Evolutionary conservation across 176 grass and related monocot genomes (phyloP).

Genomic region (Oryza glaberrima): DNA sequence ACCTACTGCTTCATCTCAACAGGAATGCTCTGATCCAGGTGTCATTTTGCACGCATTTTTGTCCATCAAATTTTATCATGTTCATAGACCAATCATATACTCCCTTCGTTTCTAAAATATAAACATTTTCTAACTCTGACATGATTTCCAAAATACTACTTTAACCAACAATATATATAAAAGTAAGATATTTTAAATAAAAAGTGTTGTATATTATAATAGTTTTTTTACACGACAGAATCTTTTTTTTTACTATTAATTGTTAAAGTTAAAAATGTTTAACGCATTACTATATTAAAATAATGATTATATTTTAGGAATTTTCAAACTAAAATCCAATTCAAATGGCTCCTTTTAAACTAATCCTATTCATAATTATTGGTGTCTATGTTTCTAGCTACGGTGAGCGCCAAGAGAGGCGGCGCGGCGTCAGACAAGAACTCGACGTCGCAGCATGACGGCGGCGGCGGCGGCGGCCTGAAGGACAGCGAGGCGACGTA

Average conservation of each 20-base stretch:
- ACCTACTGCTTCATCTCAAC: slow-evolving; percentile 48
- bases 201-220: too few relatives aligned
- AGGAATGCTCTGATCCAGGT: slow-evolving; percentile 59
- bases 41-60: neutral
- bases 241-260: too few relatives aligned
- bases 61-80: neutral
- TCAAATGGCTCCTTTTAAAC: neutral
- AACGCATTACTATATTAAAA: too few relatives aligned
- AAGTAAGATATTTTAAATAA: too few relatives aligned
- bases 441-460: slow-evolving; percentile 55
- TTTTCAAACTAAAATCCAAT: neutral
- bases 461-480: neutral
- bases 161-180: too few relatives aligned
- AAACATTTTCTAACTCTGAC: too few relatives aligned
- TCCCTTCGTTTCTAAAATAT: too few relatives aligned
- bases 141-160: too few relatives aligned
- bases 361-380: neutral
- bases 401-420: slow-evolving; percentile 44
- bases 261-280: too few relatives aligned
- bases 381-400: neutral
- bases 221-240: too few relatives aligned
- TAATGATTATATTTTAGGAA: too few relatives aligned
- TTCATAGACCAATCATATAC: neutral
- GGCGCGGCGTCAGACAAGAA: slow-evolving; percentile 52
- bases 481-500: slow-evolving; percentile 54